Base-by-base conservation (phyloP, 352 stramenopile species). In the Globisporangium orthogonon region DNA sequence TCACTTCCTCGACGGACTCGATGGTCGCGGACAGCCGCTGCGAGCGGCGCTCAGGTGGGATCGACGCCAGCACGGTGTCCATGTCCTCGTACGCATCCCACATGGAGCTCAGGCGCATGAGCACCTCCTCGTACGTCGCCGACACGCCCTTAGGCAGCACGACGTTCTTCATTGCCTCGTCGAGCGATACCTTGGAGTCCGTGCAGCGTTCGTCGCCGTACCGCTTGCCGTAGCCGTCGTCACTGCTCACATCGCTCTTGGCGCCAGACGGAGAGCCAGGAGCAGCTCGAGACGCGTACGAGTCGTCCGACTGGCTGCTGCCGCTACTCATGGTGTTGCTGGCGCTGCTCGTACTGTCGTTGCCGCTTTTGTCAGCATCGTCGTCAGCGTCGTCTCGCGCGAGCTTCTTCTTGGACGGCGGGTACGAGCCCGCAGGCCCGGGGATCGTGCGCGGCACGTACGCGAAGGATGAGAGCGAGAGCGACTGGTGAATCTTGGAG, bases 81-180 rank as follows among this genome's bases (percentile, higher is more conserved):
- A 83, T 57, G 31, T 86, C 79, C 30, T 63, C 58, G 66, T 86
- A 93, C 41, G 81, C 61, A 11, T 82, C 73, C 83, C 83, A 93
- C 83, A 93, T 91, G 31, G 78, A 84, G 23, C 72, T 88, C 48
- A 93, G 62, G 4, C 83, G 78, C 43, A 84, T 71, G 39, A 88
- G 71, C 47, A 91, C 74, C 71, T 93, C 83, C 65, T 91, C 77
- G 60, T 81, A 75, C 17, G 83, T 93, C 49, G 73, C 76, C 3
- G 65, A 62, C 33, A 65, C 54, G 23, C 83, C 83, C 10, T 70
- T 62, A 11, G 77, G 66, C 31, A 93, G 58, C 45, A 93, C 82
- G 37, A 93, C 77, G 53, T 93, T 73, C 65, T 90, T 90, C 58
- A 93, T 73, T 7, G 83, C 83, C 46, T 93, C 80, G 39, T 82